These are phyloP conservation scores for Eutrema heterophyllum DNA, from an alignment of 345 rosid genomes.

Conservation along the genomic window DNA sequence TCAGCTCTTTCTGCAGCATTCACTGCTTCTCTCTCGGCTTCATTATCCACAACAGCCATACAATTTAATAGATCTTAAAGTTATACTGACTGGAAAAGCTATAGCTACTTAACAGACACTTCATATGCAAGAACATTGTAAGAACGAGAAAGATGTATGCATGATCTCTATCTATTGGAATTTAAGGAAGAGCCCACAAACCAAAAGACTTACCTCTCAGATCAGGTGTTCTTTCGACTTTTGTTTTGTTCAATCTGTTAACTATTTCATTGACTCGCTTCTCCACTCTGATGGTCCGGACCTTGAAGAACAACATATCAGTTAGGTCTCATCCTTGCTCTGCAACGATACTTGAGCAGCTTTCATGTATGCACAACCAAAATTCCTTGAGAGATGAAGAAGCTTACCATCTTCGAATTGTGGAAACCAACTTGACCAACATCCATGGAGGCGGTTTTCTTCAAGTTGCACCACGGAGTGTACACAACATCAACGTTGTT, in stretches of 20 bases:
- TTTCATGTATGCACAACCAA: background rate
- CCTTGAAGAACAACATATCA: slow-evolving; percentile 41
- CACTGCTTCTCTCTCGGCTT: slow-evolving; percentile 93
- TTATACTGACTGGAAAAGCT: background rate
- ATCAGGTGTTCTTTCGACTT: slow-evolving; percentile 89
- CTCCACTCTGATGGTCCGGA: slow-evolving; percentile 86
- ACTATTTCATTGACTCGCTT: slow-evolving; percentile 87
- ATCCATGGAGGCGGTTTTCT: slow-evolving; percentile 97
- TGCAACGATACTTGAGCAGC: background rate
- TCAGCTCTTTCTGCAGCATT: slow-evolving; percentile 90
- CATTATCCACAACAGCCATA: slow-evolving; percentile 16
- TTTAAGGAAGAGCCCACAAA: background rate
- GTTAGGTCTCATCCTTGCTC: background rate
- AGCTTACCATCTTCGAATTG: slow-evolving; percentile 74
- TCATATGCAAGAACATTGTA: background rate
- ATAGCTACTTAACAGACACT: background rate
- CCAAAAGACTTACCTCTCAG: slow-evolving; percentile 55
- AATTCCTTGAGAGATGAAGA: background rate
- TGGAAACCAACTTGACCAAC: slow-evolving; percentile 99
- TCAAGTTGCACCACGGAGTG: slow-evolving; percentile 94
- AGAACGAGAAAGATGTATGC: background rate
- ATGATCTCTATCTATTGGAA: background rate
- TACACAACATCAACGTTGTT: slow-evolving; percentile 93
- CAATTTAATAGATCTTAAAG: background rate
- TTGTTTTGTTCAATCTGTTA: slow-evolving; percentile 90